Evolutionary conservation across 306 rosid genomes (phyloP).

Genomic region (Malus asiatica): DNA sequence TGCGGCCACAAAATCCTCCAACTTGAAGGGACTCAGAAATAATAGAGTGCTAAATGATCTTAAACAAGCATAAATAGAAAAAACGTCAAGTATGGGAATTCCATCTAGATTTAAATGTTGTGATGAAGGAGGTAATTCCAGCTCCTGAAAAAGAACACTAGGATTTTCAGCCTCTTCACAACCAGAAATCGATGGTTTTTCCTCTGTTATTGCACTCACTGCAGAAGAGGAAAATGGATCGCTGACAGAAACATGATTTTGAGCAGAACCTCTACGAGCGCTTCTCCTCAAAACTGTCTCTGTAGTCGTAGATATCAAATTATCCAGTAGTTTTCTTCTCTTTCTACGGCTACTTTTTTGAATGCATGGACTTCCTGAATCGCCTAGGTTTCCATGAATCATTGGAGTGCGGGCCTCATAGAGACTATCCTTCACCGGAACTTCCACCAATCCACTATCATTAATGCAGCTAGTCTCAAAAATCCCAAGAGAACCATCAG

Average conservation of each 20-base stretch:
- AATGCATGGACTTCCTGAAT: slow-evolving; percentile 35
- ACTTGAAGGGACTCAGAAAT: slow-evolving; percentile 90
- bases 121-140: slow-evolving; percentile 80
- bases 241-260: slow-evolving; percentile 30
- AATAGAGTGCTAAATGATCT: slow-evolving; percentile 81
- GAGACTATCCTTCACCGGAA: slow-evolving; percentile 36
- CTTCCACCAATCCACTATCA: slow-evolving; percentile 30
- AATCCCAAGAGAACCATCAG: slow-evolving; percentile 18
- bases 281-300: slow-evolving; percentile 86
- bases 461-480: slow-evolving; percentile 20
- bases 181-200: slow-evolving; percentile 32
- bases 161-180: slow-evolving; percentile 41
- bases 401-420: slow-evolving; percentile 36
- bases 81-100: slow-evolving; percentile 73
- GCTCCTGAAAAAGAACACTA: slow-evolving; percentile 32
- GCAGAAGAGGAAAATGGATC: slow-evolving; percentile 40
- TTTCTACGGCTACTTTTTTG: slow-evolving; percentile 45
- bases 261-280: slow-evolving; percentile 71
- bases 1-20: slow-evolving; percentile 77
- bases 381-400: slow-evolving; percentile 31
- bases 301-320: slow-evolving; percentile 26
- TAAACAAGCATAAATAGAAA: slow-evolving; percentile 76
- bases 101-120: slow-evolving; percentile 57
- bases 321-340: slow-evolving; percentile 48
- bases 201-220: slow-evolving; percentile 55